Evolutionary conservation across 495 filamentous ascomycete genomes (phyloP).

Genomic region (Hypoxylon crocopeplum): DNA sequence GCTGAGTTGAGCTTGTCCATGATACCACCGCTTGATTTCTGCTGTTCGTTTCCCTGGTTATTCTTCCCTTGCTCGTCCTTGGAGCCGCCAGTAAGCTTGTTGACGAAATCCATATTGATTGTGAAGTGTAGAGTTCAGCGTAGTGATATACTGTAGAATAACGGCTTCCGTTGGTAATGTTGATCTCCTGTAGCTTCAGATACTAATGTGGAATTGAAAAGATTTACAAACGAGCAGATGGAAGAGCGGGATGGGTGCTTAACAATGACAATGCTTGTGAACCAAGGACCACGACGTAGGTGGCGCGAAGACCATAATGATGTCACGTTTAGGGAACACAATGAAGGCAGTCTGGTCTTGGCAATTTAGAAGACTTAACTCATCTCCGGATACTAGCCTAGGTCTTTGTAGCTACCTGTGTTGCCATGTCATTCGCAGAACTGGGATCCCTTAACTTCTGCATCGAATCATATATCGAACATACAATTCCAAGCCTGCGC

Average conservation of each 20-base stretch:
- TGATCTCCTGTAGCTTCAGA: no score
- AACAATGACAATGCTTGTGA: no score
- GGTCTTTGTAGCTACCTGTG: background rate
- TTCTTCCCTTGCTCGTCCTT: conserved; percentile 24
- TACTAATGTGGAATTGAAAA: no score
- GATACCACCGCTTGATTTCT: conserved; percentile 50
- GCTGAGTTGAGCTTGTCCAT: conserved; percentile 65
- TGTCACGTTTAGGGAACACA: background rate
- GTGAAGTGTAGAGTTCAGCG: background rate
- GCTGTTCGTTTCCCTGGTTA: conserved; percentile 24
- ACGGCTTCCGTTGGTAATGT: no score
- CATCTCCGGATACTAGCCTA: background rate
- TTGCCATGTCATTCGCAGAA: background rate
- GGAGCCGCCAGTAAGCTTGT: conserved; percentile 41
- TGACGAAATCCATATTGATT: conserved; percentile 52
- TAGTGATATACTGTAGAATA: no score
- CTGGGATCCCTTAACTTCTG: background rate
- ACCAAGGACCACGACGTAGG: background rate
- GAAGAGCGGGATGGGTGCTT: no score
- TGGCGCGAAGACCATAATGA: background rate
- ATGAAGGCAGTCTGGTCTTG: no score
- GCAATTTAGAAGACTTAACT: no score
- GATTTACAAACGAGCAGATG: no score
- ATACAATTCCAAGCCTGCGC: background rate
- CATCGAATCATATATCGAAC: background rate